Evolutionary conservation across 345 rosid species (phyloP).

Genomic region (Chamaenerion angustifolium): DNA sequence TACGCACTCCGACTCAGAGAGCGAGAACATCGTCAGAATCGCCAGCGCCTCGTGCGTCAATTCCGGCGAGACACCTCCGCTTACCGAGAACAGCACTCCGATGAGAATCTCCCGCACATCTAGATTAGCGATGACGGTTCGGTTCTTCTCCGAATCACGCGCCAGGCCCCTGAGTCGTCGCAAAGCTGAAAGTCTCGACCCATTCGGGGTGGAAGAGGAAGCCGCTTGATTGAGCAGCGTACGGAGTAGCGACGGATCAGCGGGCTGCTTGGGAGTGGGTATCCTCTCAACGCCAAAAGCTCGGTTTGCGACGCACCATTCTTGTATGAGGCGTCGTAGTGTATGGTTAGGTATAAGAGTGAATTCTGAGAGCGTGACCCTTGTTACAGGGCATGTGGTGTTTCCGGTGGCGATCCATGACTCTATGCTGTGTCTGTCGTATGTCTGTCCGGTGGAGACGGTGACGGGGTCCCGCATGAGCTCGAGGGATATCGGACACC

Average conservation of each 20-base stretch:
- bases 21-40: slow-evolving; percentile 45
- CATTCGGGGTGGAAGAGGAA: slow-evolving; percentile 22
- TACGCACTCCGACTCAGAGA: slow-evolving; percentile 52
- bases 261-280: slow-evolving; percentile 95
- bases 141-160: slow-evolving; percentile 80
- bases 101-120: slow-evolving; percentile 38
- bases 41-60: slow-evolving; percentile 53
- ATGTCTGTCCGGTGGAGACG: slow-evolving; percentile 83
- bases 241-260: slow-evolving; percentile 60
- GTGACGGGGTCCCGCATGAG: slow-evolving; percentile 97
- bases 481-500: slow-evolving; percentile 94
- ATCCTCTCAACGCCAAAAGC: slow-evolving; percentile 69
- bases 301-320: slow-evolving; percentile 91
- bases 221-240: slow-evolving; percentile 50
- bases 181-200: slow-evolving; percentile 59
- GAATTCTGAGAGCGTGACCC: slow-evolving; percentile 60
- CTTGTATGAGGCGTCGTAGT: slow-evolving; percentile 93
- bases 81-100: slow-evolving; percentile 29
- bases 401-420: slow-evolving; percentile 93
- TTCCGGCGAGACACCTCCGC: slow-evolving; percentile 26
- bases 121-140: slow-evolving; percentile 42
- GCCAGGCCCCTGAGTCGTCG: slow-evolving; percentile 76
- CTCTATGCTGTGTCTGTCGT: slow-evolving; percentile 91
- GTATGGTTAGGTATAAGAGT: slow-evolving; percentile 93
- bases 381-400: slow-evolving; percentile 86